Percentiles rank a stretch among this genome's conserved stretches.
Evolutionary conservation across 1,284 basidiomycete species (phyloP).

Genomic region (Apiotrichum porosum): DNA sequence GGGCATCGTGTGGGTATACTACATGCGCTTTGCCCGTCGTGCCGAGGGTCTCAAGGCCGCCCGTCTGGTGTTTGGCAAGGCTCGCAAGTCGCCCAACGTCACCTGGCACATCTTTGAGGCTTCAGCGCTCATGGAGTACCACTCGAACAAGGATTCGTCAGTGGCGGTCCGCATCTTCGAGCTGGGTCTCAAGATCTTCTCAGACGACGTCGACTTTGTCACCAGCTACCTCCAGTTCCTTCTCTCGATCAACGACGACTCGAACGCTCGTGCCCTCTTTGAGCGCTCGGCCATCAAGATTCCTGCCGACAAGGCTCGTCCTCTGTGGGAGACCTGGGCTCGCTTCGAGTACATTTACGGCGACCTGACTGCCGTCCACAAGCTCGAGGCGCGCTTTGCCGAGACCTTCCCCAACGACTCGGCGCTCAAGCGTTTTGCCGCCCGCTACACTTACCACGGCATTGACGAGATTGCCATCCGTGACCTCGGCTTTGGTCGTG

Average conservation of each 20-base stretch:
- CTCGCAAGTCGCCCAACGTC: constrained; percentile 75
- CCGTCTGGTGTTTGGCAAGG: constrained; percentile 73
- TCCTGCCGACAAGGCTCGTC: constrained; percentile 69
- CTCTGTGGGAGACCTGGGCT: constrained; percentile 93
- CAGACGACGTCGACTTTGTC: constrained; percentile 78
- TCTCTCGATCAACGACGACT: constrained; percentile 91
- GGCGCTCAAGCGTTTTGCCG: constrained; percentile 84
- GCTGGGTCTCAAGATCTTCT: constrained; percentile 81
- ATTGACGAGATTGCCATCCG: constrained; percentile 83
- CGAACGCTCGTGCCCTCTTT: constrained; percentile 92
- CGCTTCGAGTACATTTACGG: constrained; percentile 93
- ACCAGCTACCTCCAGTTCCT: constrained; percentile 86
- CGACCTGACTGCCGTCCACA: constrained; percentile 80
- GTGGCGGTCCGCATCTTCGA: constrained; percentile 92
- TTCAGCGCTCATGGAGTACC: constrained; percentile 91
- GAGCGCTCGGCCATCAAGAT: constrained; percentile 70
- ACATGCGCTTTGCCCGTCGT: constrained; percentile 87
- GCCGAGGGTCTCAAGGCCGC: constrained; percentile 77
- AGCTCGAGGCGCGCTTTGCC: constrained; percentile 79
- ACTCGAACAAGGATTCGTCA: constrained; percentile 77
- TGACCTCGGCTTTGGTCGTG: constrained; percentile 72
- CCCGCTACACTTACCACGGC: constrained; percentile 79
- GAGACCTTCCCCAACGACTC: constrained; percentile 84
- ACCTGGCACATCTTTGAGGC: constrained; percentile 95
- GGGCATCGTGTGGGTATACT: constrained; percentile 65